Evolutionary conservation across 2,329 filamentous ascomycete genomes (phyloP).

Genomic region (Sordariomycetes sp.): DNA sequence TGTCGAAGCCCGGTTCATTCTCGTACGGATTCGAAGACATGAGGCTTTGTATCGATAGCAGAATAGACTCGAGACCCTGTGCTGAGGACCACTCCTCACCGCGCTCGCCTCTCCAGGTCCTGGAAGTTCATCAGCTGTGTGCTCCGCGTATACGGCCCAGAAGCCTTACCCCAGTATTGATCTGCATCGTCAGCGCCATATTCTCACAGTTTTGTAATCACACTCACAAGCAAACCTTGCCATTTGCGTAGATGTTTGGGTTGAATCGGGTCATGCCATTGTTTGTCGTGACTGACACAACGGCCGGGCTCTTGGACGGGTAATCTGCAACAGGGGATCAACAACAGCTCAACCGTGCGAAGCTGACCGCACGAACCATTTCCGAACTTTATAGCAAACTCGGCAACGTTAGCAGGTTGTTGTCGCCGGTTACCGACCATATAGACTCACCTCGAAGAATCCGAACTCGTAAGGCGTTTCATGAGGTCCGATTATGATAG

Average conservation of each 20-base stretch:
- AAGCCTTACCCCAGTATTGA: constrained; percentile 70
- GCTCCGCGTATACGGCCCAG: background rate
- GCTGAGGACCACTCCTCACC: constrained; percentile 96
- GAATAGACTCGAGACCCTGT: constrained; percentile 86
- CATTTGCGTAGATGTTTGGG: constrained; percentile 87
- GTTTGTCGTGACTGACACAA: constrained; percentile 75
- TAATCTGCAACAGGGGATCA: constrained; percentile 54
- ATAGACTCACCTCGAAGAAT: constrained; percentile 74
- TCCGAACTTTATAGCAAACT: constrained; percentile 72
- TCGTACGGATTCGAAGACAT: constrained; percentile 93
- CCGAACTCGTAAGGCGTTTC: constrained; percentile 96
- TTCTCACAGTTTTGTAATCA: background rate
- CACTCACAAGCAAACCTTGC: constrained; percentile 84
- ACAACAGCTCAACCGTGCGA: constrained; percentile 4
- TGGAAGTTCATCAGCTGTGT: constrained; percentile 23
- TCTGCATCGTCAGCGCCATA: constrained; percentile 29
- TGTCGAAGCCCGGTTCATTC: constrained; percentile 91
- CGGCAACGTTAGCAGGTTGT: background rate
- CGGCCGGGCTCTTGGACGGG: constrained; percentile 55
- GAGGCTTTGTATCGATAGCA: constrained; percentile 92
- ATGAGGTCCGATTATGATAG: constrained; percentile 84
- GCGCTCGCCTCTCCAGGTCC: constrained; percentile 85
- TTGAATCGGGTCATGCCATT: constrained; percentile 85
- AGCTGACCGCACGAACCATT: constrained; percentile 45
- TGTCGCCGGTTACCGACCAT: background rate